A percentile compares a stretch with the other conserved stretches of the same genome.
Evolutionary conservation across 2,329 filamentous ascomycete genomes (phyloP).

Genomic region (Pestalotiopsis sp.): DNA sequence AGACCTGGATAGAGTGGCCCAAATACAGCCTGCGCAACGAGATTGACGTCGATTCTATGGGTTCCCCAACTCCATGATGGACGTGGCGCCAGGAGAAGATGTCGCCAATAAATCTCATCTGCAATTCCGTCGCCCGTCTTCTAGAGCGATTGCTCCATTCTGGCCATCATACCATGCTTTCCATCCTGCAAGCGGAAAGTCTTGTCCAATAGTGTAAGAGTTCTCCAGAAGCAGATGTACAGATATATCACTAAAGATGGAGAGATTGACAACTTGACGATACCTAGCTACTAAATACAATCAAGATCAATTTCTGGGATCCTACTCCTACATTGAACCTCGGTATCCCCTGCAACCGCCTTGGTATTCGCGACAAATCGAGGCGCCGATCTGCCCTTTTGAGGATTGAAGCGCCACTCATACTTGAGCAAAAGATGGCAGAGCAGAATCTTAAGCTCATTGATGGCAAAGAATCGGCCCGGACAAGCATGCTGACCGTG

Average conservation of each 20-base stretch:
- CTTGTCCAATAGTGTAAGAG: not conserved
- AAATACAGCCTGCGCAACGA: slow-evolving; percentile 17
- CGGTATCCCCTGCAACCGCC: not conserved
- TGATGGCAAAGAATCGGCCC: slow-evolving; percentile 34
- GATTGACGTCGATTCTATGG: slow-evolving; percentile 20
- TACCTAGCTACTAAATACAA: not conserved
- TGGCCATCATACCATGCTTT: not conserved
- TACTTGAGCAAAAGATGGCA: slow-evolving; percentile 34
- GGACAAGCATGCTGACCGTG: slow-evolving; percentile 42
- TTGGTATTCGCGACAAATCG: not conserved
- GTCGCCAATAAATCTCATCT: not conserved
- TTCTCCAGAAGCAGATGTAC: not conserved
- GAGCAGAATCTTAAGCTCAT: slow-evolving; percentile 36
- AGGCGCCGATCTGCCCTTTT: not conserved
- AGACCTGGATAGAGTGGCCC: slow-evolving; percentile 20
- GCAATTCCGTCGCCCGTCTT: not conserved
- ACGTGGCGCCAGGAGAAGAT: not conserved
- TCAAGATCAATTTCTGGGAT: not conserved
- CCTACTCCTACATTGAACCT: not conserved
- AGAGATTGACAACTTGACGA: not conserved
- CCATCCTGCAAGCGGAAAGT: not conserved
- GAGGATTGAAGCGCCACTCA: slow-evolving; percentile 33
- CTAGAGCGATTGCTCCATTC: not conserved
- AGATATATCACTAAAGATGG: not conserved
- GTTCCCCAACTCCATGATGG: not conserved